Conservation (phyloP, 345 rosid genomes). For the Acer campestre region DNA sequence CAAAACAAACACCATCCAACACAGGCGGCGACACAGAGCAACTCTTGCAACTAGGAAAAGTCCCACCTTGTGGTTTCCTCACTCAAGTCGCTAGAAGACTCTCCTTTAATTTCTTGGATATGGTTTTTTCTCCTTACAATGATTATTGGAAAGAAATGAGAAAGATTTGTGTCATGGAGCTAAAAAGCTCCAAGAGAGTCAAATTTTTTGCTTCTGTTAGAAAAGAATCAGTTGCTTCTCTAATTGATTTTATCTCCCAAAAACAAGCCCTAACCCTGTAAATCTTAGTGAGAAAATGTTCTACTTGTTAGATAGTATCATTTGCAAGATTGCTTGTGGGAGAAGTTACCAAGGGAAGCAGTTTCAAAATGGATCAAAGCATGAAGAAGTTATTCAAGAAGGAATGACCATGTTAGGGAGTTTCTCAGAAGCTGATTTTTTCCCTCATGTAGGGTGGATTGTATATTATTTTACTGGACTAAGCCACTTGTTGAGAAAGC, state of each 20-base stretch:
- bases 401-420: too few species aligned
- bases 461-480: neutral
- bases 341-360: too few species aligned
- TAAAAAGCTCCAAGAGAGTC: neutral
- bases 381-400: too few species aligned
- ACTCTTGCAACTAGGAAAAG: neutral
- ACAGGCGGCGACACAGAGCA: too few species aligned
- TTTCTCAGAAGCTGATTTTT: too few species aligned
- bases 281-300: too few species aligned
- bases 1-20: too few species aligned
- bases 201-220: conserved; percentile 1
- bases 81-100: neutral
- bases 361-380: too few species aligned
- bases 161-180: conserved; percentile 1
- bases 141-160: neutral
- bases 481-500: neutral
- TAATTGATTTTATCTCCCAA: too few species aligned
- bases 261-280: too few species aligned
- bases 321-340: too few species aligned
- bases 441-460: neutral
- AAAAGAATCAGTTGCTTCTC: neutral
- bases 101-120: neutral
- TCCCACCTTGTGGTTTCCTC: neutral
- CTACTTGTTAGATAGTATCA: too few species aligned
- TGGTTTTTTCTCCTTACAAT: neutral